phyloP scores from a whole-genome alignment of 2,329 filamentous ascomycete genomes.

The Byssothecium circinans region DNA sequence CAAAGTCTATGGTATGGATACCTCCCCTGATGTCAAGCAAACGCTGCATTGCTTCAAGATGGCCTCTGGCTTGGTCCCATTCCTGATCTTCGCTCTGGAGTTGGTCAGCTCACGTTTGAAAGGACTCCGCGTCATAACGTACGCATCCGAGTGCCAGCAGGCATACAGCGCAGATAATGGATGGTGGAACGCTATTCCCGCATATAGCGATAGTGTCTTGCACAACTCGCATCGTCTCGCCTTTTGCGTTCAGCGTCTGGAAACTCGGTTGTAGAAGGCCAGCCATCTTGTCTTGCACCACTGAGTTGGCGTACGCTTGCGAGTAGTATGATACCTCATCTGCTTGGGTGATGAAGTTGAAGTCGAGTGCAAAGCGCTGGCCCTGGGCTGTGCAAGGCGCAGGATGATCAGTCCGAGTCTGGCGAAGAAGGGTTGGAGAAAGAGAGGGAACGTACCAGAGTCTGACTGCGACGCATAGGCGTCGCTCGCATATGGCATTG shows the following conservation, averaged over 20 bases:
- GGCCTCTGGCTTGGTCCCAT: slow-evolving; percentile 19
- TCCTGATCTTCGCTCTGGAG: slow-evolving; percentile 16
- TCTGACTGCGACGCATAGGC: not conserved
- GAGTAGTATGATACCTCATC: slow-evolving; percentile 16
- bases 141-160: slow-evolving; percentile 23
- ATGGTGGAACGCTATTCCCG: slow-evolving; percentile 19
- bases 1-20: slow-evolving; percentile 19
- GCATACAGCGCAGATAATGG: slow-evolving; percentile 18
- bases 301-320: slow-evolving; percentile 12
- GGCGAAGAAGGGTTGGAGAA: not conserved
- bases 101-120: not conserved
- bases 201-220: slow-evolving; percentile 16
- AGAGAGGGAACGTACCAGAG: not conserved
- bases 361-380: slow-evolving; percentile 14
- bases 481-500: slow-evolving; percentile 1
- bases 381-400: not conserved
- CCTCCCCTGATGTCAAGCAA: slow-evolving; percentile 18
- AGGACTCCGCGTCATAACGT: slow-evolving; percentile 2
- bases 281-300: slow-evolving; percentile 13
- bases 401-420: not conserved
- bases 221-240: slow-evolving; percentile 18
- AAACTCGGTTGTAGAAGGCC: slow-evolving; percentile 16
- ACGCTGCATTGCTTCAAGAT: slow-evolving; percentile 19
- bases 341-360: slow-evolving; percentile 10
- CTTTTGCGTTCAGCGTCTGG: slow-evolving; percentile 21